Base-by-base conservation (phyloP, 176 grass and related monocot genomes). In the Oropetium thomaeum region DNA sequence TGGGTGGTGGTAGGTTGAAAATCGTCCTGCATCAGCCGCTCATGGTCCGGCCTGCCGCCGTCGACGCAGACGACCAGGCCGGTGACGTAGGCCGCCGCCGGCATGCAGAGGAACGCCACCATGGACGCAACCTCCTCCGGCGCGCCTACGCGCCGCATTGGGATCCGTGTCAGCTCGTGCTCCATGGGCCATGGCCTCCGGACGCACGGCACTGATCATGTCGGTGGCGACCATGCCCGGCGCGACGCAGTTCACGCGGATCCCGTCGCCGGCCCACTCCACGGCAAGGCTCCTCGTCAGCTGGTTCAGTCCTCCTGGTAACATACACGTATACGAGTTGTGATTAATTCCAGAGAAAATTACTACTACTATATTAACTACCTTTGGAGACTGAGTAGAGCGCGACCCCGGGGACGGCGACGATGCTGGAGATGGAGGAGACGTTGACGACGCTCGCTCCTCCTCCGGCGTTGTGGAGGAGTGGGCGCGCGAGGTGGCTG, bases 371-470 rank as follows among this genome's bases (percentile, higher is more conserved):
- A n/a, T n/a, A n/a, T n/a, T n/a, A n/a, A n/a, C n/a, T 35, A 86
- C 80, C 81, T 72, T 89, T 89, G 15, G 86, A 10, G 15, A 43
- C 44, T 29, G 54, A 62, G 35, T 89, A 89, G 2, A 89, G 5
- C 1, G 55, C 22, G 8, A 67, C 25, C 62, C 35, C 43, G 1
- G 53, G 40, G 9, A 65, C 5, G n/a, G 38, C 77, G 2, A 63
- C 0, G n/a, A 8, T 31, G 41, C 76, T 10, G 1, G 35, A 44
- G 22, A 59, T 53, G 32, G 87, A 81, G 49, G 87, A 84, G 70
- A 57, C 74, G 45, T 79, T 29, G 11, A 89, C 34, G 59, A 89
- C 17, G 53, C 48, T 81, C n/a, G n/a, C n/a, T 10, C 77, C 82
- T 0, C 81, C 70, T 14, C 76, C 76, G 0, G 62, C 76, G 52